Percentiles rank a stretch among this genome's conserved stretches.
phyloP scores from a whole-genome alignment of 352 stramenopile species.

The Blastocystis sp. region DNA sequence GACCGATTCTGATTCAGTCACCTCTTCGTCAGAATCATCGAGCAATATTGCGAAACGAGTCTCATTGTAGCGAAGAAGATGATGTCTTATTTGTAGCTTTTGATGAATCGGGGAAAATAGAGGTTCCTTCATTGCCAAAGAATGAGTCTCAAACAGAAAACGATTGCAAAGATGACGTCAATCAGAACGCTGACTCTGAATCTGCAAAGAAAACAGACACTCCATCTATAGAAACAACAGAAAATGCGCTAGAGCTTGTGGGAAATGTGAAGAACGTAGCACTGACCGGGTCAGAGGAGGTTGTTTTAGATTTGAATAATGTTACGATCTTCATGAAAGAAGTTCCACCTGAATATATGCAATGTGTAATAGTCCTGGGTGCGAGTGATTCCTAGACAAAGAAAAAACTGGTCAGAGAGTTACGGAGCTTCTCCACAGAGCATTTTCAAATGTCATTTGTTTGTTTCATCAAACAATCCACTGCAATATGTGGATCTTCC shows the following conservation, averaged over 20 bases:
- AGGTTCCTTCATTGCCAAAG: not conserved
- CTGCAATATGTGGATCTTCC: conserved; percentile 11
- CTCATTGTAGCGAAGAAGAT: not conserved
- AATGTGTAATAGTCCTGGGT: not conserved
- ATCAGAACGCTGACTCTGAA: not conserved
- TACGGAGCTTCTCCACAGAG: not conserved
- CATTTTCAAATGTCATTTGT: not conserved
- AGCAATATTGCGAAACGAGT: not conserved
- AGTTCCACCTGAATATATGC: not conserved
- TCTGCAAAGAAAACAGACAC: not conserved
- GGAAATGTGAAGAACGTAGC: not conserved
- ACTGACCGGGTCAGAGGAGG: not conserved
- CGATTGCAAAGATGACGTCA: not conserved
- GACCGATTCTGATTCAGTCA: conserved; percentile 24
- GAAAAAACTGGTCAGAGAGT: not conserved
- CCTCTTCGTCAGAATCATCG: not conserved
- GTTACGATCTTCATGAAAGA: conserved; percentile 24
- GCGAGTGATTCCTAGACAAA: not conserved
- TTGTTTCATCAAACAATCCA: not conserved
- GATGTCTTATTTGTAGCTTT: not conserved
- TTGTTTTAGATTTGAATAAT: not conserved
- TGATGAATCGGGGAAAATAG: not conserved
- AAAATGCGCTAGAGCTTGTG: not conserved
- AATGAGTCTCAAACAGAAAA: not conserved
- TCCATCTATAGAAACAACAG: not conserved